Evolutionary conservation across 768 basidiomycete species (phyloP), one percentile per base, ranked within the genome.

Genomic region (Xerocomellus intermedius): DNA sequence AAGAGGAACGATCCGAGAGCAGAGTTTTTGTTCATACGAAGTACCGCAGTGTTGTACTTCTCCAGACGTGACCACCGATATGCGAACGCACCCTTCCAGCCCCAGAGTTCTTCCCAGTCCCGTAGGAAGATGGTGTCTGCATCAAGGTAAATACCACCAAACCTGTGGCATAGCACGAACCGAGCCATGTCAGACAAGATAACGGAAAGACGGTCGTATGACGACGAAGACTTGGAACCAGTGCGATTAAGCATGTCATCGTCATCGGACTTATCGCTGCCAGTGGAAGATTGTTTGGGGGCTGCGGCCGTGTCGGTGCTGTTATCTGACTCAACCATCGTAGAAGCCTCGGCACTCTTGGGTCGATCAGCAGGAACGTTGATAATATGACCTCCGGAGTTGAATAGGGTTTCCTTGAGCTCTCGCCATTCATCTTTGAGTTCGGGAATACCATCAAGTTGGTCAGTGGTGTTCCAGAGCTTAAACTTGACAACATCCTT

Each of bases 21-120:
- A 5, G 91, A 94, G 19, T 84, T 83, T 70, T 91, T 94, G 81
- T 96, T 94, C 77, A 99, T 78, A 67, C 87, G 91, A 56, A 99
- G 79, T 12, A 98, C 93, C 2, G 97, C 95, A 13, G 96, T 98
- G 77, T 98, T 98, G 72, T 98, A 98, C 69, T 87, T 91, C 65
- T 89, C 84, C 58, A 95, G 76, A 45, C 92, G 86, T 21, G 90
- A 92, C 96, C 96, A 99, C 3, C 96, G 81, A 70, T 98, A 98
- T 8, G 96, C 95, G 64, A 97, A 99, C 17, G 94, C 94, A 37
- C 95, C 95, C 63, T 87, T 85, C 88, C 91, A 97, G 28, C 92
- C 93, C 93, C 93, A 98, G 6, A 99, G 77, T 62, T 98, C 96
- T 68, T 97, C 95, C 97, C 97, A 99, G 66, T 99, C 96, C 21